A percentile compares a stretch with the other conserved stretches of the same genome.
Conservation (phyloP, 1,139 yeast genomes). For the Citeromyces hawaiiensis region DNA sequence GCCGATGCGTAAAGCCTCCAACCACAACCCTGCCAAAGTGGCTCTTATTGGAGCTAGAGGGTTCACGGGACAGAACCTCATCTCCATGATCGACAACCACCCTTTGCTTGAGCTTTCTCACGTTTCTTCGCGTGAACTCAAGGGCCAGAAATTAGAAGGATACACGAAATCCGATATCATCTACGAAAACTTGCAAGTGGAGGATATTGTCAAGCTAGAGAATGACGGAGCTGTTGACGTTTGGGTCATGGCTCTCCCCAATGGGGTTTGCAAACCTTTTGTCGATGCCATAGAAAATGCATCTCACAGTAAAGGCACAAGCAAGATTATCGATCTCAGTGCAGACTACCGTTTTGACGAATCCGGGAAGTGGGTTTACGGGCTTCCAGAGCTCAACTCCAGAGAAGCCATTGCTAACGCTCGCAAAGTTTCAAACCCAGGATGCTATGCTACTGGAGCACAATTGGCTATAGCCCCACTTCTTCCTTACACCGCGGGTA, state of each 20-base stretch:
- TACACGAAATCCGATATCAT: conserved; percentile 70
- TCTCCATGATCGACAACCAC: conserved; percentile 74
- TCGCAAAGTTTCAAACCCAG: conserved; percentile 86
- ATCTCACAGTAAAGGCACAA: conserved; percentile 29
- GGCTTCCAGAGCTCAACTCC: conserved; percentile 72
- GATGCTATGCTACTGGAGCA: conserved; percentile 97
- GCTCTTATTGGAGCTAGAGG: conserved; percentile 99
- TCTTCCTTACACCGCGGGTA: conserved; percentile 40
- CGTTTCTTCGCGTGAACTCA: conserved; percentile 90
- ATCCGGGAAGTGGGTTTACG: conserved; percentile 82
- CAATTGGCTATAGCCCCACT: conserved; percentile 89
- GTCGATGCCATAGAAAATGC: conserved; percentile 83
- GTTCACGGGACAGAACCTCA: conserved; percentile 88
- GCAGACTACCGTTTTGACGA: conserved; percentile 94
- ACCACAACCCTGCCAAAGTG: conserved; percentile 49
- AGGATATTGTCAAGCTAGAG: conserved; percentile 74
- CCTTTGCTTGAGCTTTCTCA: conserved; percentile 80
- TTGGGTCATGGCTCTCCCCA: conserved; percentile 99
- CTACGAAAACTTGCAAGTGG: conserved; percentile 78
- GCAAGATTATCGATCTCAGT: conserved; percentile 81
- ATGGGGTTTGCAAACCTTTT: conserved; percentile 95
- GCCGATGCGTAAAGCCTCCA: conserved; percentile 49
- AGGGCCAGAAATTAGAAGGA: conserved; percentile 77
- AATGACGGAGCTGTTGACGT: conserved; percentile 70
- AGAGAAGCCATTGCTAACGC: conserved; percentile 61